Percentiles rank a stretch among this genome's conserved stretches.
These are phyloP conservation scores for Lotus japonicus DNA, from an alignment of 306 rosid genomes.

Conservation along the genomic window DNA sequence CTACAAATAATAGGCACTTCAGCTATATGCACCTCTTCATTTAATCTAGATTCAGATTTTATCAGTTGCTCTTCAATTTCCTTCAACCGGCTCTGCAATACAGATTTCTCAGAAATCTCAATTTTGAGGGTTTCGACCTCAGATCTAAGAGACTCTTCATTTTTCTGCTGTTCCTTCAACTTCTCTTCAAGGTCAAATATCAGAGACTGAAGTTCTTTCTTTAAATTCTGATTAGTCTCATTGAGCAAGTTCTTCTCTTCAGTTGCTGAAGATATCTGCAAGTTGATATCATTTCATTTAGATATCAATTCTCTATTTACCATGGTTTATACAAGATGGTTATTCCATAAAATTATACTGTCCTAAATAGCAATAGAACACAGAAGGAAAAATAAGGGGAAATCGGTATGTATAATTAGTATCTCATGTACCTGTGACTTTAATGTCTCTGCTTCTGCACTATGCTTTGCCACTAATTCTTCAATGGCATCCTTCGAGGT, in stretches of 20 bases:
- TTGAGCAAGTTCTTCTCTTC: constrained; percentile 78
- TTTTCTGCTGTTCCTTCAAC: constrained; percentile 54
- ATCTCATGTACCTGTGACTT: constrained; percentile 65
- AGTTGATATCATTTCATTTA: constrained; percentile 18
- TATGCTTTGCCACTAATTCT: constrained; percentile 48
- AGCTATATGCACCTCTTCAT: constrained; percentile 55
- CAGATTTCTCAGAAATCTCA: constrained; percentile 57
- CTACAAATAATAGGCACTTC: neutral
- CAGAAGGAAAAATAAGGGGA: neutral
- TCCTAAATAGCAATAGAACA: neutral
- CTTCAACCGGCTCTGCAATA: constrained; percentile 45
- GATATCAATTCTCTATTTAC: neutral
- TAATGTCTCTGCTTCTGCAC: constrained; percentile 57
- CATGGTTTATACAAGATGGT: neutral
- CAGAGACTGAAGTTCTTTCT: constrained; percentile 62
- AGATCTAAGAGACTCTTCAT: constrained; percentile 47
- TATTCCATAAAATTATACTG: neutral
- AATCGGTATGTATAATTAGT: neutral
- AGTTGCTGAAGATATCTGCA: constrained; percentile 63
- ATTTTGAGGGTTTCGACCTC: constrained; percentile 58
- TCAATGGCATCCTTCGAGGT: constrained; percentile 39
- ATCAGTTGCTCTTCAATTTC: constrained; percentile 59
- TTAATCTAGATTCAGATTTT: constrained; percentile 53
- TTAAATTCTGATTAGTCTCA: constrained; percentile 58
- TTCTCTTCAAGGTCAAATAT: constrained; percentile 63